Evolutionary conservation across 2,329 filamentous ascomycete genomes (phyloP).

Genomic region (Venturia aucupariae): DNA sequence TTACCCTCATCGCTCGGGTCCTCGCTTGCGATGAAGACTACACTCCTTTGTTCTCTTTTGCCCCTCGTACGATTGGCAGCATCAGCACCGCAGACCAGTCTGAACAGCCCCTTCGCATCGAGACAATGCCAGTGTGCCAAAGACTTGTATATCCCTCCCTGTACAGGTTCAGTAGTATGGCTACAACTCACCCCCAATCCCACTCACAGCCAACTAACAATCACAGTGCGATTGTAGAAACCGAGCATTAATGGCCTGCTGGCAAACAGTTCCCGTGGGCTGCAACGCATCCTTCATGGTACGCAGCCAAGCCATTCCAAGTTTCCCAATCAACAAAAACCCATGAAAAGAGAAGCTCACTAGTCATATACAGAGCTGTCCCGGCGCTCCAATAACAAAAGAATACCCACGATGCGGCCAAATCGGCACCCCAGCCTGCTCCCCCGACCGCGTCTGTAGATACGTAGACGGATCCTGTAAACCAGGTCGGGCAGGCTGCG

Average conservation of each 20-base stretch:
- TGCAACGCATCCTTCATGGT: neutral
- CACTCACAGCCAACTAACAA: neutral
- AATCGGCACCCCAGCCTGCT: neutral
- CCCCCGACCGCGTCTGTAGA: neutral
- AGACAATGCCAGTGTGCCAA: neutral
- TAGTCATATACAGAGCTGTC: neutral
- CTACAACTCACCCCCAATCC: too few relatives aligned
- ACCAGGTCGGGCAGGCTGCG: neutral
- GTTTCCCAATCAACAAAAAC: neutral
- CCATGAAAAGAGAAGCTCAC: neutral
- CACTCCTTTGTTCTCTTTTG: neutral
- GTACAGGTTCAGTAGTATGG: neutral
- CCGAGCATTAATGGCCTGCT: neutral
- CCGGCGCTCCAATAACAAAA: neutral
- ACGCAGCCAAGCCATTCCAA: neutral
- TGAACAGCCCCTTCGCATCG: neutral
- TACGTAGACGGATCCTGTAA: neutral
- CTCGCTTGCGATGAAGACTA: neutral
- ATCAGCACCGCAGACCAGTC: neutral
- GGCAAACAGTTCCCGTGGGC: neutral
- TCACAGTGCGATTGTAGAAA: neutral
- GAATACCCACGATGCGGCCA: neutral
- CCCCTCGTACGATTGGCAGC: neutral
- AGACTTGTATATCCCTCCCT: neutral
- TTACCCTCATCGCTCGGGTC: neutral